A percentile compares a stretch with the other conserved stretches of the same genome.
phyloP scores from a whole-genome alignment of 352 stramenopile species.

The Pythium sukuiense region DNA sequence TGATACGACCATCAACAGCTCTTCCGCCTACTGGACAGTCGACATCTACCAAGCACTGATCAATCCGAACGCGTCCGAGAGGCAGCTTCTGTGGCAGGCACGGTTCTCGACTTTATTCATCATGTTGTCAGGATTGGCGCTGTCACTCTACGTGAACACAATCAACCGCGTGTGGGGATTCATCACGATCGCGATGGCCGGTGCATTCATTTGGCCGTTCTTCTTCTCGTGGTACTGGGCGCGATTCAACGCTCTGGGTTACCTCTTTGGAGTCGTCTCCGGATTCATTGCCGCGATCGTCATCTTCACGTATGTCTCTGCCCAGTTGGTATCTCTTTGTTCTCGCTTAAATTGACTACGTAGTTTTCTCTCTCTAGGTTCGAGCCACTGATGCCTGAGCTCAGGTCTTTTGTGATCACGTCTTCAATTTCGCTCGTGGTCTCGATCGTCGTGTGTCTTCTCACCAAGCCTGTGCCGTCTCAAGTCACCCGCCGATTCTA shows the following conservation, averaged over 20 bases:
- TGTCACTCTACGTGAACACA: constrained; percentile 68
- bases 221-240: constrained; percentile 86
- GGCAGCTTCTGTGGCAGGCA: constrained; percentile 64
- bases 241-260: constrained; percentile 70
- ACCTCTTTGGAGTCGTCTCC: constrained; percentile 47
- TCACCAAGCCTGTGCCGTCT: constrained; percentile 42
- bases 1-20: constrained; percentile 78
- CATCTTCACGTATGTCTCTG: constrained; percentile 63
- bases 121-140: constrained; percentile 54
- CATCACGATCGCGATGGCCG: constrained; percentile 72
- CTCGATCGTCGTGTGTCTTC: constrained; percentile 42
- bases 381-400: constrained; percentile 48
- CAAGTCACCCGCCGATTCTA: constrained; percentile 68
- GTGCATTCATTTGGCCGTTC: constrained; percentile 68
- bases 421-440: constrained; percentile 52
- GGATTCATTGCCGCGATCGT: constrained; percentile 54
- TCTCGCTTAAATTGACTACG: neutral
- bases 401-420: constrained; percentile 57
- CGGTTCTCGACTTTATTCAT: constrained; percentile 56
- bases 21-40: constrained; percentile 80
- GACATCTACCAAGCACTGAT: constrained; percentile 80
- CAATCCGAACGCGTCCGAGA: constrained; percentile 53
- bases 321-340: neutral
- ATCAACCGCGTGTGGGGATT: constrained; percentile 86
- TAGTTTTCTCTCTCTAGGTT: constrained; percentile 30